Percentiles rank a stretch among this genome's conserved stretches.
phyloP scores from a whole-genome alignment of 352 stramenopile species.

The Phytophthora hybrid region DNA sequence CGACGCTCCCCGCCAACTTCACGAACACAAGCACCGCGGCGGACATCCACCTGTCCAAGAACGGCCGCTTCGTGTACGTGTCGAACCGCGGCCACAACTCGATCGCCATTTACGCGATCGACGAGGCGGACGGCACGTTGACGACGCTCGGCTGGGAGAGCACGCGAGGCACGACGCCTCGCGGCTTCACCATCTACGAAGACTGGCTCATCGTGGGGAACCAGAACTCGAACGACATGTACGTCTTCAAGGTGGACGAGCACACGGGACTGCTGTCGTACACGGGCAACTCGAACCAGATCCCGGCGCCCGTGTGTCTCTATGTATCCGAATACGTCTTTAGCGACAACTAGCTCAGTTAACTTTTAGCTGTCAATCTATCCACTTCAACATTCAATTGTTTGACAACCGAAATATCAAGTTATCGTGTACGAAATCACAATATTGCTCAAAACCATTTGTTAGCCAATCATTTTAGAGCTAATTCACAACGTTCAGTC shows the following conservation, averaged over 20 bases:
- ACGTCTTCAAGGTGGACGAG: slow-evolving; percentile 53
- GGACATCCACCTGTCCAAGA: slow-evolving; percentile 54
- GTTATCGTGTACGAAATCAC: neutral
- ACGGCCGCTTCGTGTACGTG: slow-evolving; percentile 57
- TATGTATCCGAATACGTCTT: slow-evolving; percentile 24
- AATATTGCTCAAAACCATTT: neutral
- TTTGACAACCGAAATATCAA: neutral
- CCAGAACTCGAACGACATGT: slow-evolving; percentile 53
- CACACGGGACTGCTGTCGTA: slow-evolving; percentile 44
- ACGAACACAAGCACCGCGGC: slow-evolving; percentile 30
- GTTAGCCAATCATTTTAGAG: neutral
- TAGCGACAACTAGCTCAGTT: neutral
- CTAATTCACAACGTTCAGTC: neutral
- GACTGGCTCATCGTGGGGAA: slow-evolving; percentile 63
- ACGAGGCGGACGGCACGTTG: slow-evolving; percentile 32
- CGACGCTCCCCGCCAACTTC: slow-evolving; percentile 48
- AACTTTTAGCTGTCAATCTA: neutral
- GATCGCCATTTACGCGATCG: slow-evolving; percentile 55
- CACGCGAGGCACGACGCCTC: slow-evolving; percentile 48
- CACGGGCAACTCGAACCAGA: slow-evolving; percentile 41
- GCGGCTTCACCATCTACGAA: slow-evolving; percentile 50
- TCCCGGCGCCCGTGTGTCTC: slow-evolving; percentile 41
- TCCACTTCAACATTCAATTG: neutral
- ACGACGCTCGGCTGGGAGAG: slow-evolving; percentile 41
- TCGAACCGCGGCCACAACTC: slow-evolving; percentile 68